phyloP scores from a whole-genome alignment of 306 rosid species.

The Vigna unguiculata region DNA sequence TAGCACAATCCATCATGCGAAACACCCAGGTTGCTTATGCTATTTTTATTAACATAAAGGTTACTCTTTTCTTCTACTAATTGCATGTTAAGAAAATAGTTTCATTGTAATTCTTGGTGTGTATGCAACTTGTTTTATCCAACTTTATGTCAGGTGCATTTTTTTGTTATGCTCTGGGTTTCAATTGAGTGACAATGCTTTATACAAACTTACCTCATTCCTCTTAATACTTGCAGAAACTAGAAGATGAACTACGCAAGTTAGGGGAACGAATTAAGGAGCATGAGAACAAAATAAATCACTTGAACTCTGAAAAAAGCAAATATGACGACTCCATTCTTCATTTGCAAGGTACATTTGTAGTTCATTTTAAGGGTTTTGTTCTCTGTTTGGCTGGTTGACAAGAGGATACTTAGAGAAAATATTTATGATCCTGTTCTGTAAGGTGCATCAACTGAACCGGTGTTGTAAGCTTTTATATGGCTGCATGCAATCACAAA shows the following conservation, averaged over 20 bases:
- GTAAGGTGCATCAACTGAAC: conserved; percentile 31
- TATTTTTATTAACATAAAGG: conserved; percentile 35
- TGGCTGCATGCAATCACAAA: conserved; percentile 20
- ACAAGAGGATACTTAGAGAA: conserved; percentile 25
- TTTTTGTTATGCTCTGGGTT: conserved; percentile 31
- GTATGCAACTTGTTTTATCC: neutral
- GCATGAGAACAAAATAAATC: conserved; percentile 72
- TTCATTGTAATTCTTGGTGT: conserved; percentile 4
- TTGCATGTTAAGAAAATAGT: conserved; percentile 7
- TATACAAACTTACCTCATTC: conserved; percentile 39
- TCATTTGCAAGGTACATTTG: conserved; percentile 76
- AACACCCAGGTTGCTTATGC: conserved; percentile 60
- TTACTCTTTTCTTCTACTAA: neutral
- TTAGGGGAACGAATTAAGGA: conserved; percentile 77
- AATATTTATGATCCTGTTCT: conserved; percentile 27
- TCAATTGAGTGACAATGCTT: conserved; percentile 15
- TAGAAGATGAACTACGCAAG: conserved; percentile 73
- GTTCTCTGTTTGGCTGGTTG: conserved; percentile 32
- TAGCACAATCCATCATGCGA: conserved; percentile 64
- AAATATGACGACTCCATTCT: conserved; percentile 75
- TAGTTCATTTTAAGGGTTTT: conserved; percentile 34
- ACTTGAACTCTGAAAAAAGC: conserved; percentile 61
- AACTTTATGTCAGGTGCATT: neutral
- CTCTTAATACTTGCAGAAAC: conserved; percentile 63
- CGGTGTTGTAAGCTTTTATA: conserved; percentile 19